Percentiles rank a stretch among this genome's conserved stretches.
These are phyloP conservation scores for Alternaria sp. DNA, from an alignment of 2,329 filamentous ascomycete genomes.

Conservation along the genomic window DNA sequence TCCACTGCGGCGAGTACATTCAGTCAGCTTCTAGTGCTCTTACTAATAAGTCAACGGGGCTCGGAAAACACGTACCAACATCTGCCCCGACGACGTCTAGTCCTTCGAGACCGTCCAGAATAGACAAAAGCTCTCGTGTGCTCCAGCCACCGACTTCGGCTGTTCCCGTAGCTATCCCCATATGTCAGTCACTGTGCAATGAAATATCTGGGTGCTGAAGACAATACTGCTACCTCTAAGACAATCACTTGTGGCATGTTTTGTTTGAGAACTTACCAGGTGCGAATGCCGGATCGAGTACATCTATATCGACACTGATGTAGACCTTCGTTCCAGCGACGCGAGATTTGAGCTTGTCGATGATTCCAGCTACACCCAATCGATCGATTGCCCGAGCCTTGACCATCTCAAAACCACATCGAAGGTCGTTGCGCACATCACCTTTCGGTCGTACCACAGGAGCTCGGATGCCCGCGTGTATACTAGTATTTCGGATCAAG, in stretches of 20 bases:
- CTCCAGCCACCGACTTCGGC: slow-evolving; percentile 68
- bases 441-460: slow-evolving; percentile 57
- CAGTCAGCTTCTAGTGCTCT: slow-evolving; percentile 5
- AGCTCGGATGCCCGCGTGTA: slow-evolving; percentile 67
- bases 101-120: slow-evolving; percentile 64
- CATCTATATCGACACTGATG: slow-evolving; percentile 64
- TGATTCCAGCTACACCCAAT: slow-evolving; percentile 55
- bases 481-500: slow-evolving; percentile 63
- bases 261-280: slow-evolving; percentile 50
- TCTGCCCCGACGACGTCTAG: slow-evolving; percentile 66
- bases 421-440: slow-evolving; percentile 63
- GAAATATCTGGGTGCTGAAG: too few relatives aligned
- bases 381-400: slow-evolving; percentile 63
- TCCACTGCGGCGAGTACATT: slow-evolving; percentile 54
- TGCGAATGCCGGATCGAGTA: slow-evolving; percentile 62
- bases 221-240: too few relatives aligned
- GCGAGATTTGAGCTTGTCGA: slow-evolving; percentile 57
- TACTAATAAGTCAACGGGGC: background rate
- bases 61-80: slow-evolving; percentile 50
- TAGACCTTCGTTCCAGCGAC: slow-evolving; percentile 62
- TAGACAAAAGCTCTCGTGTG: slow-evolving; percentile 64
- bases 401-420: slow-evolving; percentile 65
- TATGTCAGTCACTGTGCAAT: background rate
- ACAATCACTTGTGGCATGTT: too few relatives aligned
- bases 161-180: slow-evolving; percentile 59